Base-by-base conservation (phyloP, 2,329 filamentous ascomycete genomes). In the Eurotiales sp. region DNA sequence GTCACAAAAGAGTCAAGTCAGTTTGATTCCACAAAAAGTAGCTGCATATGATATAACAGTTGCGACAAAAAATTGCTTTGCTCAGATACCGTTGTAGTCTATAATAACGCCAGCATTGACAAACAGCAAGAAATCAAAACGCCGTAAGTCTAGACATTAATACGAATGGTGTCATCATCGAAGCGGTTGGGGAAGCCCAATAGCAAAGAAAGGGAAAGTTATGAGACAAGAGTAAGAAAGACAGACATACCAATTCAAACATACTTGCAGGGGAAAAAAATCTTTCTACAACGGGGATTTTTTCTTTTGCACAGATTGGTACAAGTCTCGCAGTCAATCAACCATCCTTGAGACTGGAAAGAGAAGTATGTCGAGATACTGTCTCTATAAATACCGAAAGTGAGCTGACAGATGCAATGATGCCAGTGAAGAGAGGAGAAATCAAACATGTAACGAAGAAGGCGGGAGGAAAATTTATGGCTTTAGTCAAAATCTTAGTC, bases 11-110 rank as follows among this genome's bases (percentile, higher is more conserved):
- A n/a, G n/a, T n/a, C 15, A 22, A 8, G 14, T 27, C 5, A 19
- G 29, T 50, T 21, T 43, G 47, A 23, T 42, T 25, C 14, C 22
- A 42, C 42, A 32, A 32, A n/a, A 14, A 3, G 4, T 19, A 27
- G n/a, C 8, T 21, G 30, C 21, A n/a, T 44, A 15, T 30, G 32
- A 34, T 21, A 34, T n/a, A n/a, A n/a, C n/a, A 27, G 5, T 27
- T 27, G 25, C 10, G 34, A 14, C n/a, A 19, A 3, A n/a, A 22
- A 40, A 29, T 51, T 41, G 41, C 51, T 54, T 77, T 77, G 79
- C 81, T 93, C 88, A 93, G 88, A 93, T 93, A 93, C 88, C 88
- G 88, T 93, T 92, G 88, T 93, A 93, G 88, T 93, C 88, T 87
- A 71, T 86, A 85, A 82, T 79, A 76, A 76, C 78, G 64, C 69